Base-by-base conservation (phyloP, 148 eudicot genomes). In the Rhododendron simsii region DNA sequence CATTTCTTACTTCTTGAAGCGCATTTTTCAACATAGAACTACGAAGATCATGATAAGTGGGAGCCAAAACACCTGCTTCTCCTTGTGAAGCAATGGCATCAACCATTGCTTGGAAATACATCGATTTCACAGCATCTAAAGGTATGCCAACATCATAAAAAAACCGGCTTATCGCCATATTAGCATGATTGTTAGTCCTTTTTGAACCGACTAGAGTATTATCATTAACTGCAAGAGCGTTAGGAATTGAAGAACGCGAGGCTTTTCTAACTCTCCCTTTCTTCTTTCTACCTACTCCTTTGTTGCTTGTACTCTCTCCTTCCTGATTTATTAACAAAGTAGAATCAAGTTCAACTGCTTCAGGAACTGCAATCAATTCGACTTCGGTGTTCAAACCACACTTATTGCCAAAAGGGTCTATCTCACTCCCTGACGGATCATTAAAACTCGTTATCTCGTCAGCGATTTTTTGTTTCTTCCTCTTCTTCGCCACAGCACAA, bases 41-140 rank as follows among this genome's bases (percentile, higher is more conserved):
- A 81, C 98, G 89, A 86, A 96, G 94, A 86, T 96, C 98, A 83
- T 92, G 96, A 89, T 91, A 92, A 50, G 96, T 86, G 80, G 98
- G 99, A 44, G 90, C 94, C 73, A 83, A 85, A 53, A 91, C 87
- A 23, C 93, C 93, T 37, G 88, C 28, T 55, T 93, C 96, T 77
- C 95, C 96, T 77, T 93, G 94, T 4, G 94, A 93, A 90, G 98
- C 91, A 89, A 97, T 93, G n/a, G 93, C 94, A 89, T 95, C 98
- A 84, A 95, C 75, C 99, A 97, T 95, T 18, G 98, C 95, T 87
- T 93, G 98, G 86, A 97, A 97, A 90, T 94, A 94, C 37, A 89
- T 91, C 2, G 99, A 97, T 80, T 93, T 95, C 48, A 92, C 98
- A 65, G 95, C 94, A 90, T 92, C 93, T 37, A 89, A 59, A 83